Conservation (phyloP, 495 filamentous ascomycete genomes). For the Melanomma pulvis-pyrius region DNA sequence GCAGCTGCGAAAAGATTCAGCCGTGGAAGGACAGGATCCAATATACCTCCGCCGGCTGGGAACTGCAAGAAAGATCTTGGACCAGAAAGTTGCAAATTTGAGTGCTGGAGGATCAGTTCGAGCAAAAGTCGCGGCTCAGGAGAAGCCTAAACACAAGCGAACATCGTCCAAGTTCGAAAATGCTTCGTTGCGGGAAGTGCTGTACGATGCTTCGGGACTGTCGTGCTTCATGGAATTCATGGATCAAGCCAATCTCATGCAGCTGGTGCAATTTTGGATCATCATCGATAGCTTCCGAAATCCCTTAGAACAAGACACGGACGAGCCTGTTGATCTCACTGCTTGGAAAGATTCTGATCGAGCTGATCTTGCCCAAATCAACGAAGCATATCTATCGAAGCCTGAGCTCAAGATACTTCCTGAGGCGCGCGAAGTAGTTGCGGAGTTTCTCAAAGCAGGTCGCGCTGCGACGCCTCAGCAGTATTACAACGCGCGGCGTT, state of each 20-base stretch:
- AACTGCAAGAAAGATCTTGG: constrained; percentile 85
- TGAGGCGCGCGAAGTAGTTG: constrained; percentile 67
- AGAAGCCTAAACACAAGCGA: constrained; percentile 33
- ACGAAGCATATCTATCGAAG: constrained; percentile 81
- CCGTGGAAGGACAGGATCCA: constrained; percentile 75
- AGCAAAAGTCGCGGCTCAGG: constrained; percentile 41
- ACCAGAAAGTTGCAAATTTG: constrained; percentile 84
- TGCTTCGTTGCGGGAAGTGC: constrained; percentile 74
- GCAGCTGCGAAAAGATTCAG: constrained; percentile 83
- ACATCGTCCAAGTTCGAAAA: constrained; percentile 63
- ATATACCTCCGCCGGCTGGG: constrained; percentile 86
- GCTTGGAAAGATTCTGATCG: constrained; percentile 85
- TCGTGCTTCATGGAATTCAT: constrained; percentile 99
- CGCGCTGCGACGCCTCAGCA: constrained; percentile 73
- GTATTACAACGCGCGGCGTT: constrained; percentile 79
- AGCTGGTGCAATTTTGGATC: constrained; percentile 96
- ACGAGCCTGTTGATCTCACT: constrained; percentile 64
- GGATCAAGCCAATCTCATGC: constrained; percentile 86
- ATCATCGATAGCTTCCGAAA: constrained; percentile 98
- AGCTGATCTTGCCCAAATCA: constrained; percentile 83
- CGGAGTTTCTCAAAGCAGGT: constrained; percentile 76
- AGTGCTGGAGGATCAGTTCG: constrained; percentile 64
- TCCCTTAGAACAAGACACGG: constrained; percentile 85
- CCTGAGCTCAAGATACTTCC: constrained; percentile 77
- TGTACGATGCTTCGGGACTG: constrained; percentile 84